Conservation (phyloP, 2,329 filamentous ascomycete species). For the Penicillium verrucosum region DNA sequence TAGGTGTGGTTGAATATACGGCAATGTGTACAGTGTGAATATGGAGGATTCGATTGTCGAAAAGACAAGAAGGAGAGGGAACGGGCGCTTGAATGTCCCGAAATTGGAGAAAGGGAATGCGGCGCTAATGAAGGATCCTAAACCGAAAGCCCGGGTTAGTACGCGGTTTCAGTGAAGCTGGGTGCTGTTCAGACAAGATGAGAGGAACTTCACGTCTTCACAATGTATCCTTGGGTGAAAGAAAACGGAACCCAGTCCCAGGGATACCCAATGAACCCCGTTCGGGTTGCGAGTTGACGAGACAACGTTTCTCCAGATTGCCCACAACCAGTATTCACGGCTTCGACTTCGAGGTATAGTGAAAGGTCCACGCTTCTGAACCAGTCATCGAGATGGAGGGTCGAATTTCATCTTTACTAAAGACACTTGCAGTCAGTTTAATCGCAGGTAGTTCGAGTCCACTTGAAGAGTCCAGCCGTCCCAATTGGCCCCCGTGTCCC, state of each 20-base stretch:
- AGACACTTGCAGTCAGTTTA: not conserved
- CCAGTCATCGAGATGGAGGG: too few species aligned
- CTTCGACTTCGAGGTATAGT: not conserved
- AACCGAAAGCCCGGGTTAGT: not conserved
- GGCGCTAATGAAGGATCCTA: not conserved
- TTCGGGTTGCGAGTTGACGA: not conserved
- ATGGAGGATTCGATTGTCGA: not conserved
- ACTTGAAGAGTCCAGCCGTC: not conserved
- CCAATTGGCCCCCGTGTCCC: not conserved
- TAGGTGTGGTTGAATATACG: not conserved
- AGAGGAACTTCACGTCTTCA: not conserved
- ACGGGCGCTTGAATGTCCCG: not conserved
- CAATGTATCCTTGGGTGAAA: not conserved
- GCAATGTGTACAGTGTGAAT: not conserved
- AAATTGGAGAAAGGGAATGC: not conserved
- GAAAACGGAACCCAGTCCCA: not conserved
- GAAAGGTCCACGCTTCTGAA: too few species aligned
- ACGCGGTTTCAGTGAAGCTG: not conserved
- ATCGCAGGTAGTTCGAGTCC: not conserved
- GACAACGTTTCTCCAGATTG: not conserved
- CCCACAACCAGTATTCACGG: not conserved
- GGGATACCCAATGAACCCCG: not conserved
- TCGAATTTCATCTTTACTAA: not conserved
- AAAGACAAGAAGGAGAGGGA: not conserved
- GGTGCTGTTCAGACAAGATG: not conserved